These are phyloP conservation scores for Colletotrichum tamarilloi DNA, from an alignment of 2,329 filamentous ascomycete genomes.

Conservation along the genomic window DNA sequence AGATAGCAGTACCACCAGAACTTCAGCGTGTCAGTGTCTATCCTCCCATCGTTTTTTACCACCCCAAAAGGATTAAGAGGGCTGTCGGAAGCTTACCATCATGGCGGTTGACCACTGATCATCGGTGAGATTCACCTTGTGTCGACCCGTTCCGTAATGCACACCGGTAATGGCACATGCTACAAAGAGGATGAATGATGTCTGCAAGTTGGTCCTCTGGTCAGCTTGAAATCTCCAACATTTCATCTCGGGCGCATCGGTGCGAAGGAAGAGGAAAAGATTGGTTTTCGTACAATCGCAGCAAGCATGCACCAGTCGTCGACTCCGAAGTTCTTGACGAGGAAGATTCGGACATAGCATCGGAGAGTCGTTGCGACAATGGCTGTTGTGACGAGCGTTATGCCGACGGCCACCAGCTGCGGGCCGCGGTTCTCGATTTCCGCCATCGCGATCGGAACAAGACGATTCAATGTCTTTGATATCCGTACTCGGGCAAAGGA, in stretches of 20 bases:
- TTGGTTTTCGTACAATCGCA: conserved; percentile 44
- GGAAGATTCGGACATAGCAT: conserved; percentile 46
- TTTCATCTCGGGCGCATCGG: neutral
- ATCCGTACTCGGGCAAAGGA: neutral
- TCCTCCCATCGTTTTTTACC: conserved; percentile 9
- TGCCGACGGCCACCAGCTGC: conserved; percentile 46
- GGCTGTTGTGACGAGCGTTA: conserved; percentile 42
- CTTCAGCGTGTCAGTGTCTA: conserved; percentile 29
- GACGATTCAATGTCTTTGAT: neutral
- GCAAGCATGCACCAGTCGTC: conserved; percentile 53
- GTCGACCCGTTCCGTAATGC: conserved; percentile 54
- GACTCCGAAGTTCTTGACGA: conserved; percentile 52
- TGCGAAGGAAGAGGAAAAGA: neutral
- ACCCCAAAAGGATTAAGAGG: conserved; percentile 30
- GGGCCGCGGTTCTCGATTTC: conserved; percentile 46
- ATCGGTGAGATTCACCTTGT: conserved; percentile 44
- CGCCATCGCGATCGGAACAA: conserved; percentile 11
- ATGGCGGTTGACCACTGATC: conserved; percentile 46
- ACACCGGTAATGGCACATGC: conserved; percentile 49
- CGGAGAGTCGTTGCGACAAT: conserved; percentile 44
- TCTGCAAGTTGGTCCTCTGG: conserved; percentile 36
- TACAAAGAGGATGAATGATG: conserved; percentile 49
- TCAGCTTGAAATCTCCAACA: conserved; percentile 21
- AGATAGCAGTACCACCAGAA: conserved; percentile 54
- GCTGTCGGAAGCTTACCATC: conserved; percentile 43